A percentile compares a stretch with the other conserved stretches of the same genome.
Evolutionary conservation across 2,329 filamentous ascomycete species (phyloP).

Genomic region (Escovopsis weberi): DNA sequence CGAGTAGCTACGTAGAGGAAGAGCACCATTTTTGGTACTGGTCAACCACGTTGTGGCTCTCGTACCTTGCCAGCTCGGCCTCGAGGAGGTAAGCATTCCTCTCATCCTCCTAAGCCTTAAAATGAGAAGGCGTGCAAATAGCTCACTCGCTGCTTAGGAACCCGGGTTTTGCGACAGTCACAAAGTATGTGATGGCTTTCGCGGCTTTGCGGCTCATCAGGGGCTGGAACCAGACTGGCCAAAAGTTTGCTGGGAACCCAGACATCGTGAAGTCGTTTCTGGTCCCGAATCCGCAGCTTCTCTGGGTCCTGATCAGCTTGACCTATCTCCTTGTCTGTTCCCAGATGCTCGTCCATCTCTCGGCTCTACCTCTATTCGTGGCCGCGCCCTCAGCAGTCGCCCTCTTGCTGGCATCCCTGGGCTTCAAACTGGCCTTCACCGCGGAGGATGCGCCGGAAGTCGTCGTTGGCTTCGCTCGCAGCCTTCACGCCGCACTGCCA

Average conservation of each 20-base stretch:
- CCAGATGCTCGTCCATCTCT: constrained; percentile 28
- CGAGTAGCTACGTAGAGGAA: constrained; percentile 93
- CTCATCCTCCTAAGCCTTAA: neutral
- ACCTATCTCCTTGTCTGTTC: constrained; percentile 50
- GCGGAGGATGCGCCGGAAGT: constrained; percentile 79
- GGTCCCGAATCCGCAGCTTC: constrained; percentile 42
- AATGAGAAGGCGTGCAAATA: neutral
- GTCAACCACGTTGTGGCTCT: constrained; percentile 57
- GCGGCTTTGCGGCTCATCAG: constrained; percentile 50
- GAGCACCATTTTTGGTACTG: constrained; percentile 99
- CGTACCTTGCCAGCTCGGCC: constrained; percentile 34
- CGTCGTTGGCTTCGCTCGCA: constrained; percentile 32
- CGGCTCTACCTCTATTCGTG: constrained; percentile 25
- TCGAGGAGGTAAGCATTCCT: constrained; percentile 20
- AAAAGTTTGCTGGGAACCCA: constrained; percentile 83
- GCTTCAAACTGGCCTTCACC: constrained; percentile 86
- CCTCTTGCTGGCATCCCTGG: constrained; percentile 42
- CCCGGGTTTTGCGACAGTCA: constrained; percentile 13
- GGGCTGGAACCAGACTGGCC: constrained; percentile 92
- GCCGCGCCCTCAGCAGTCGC: constrained; percentile 26
- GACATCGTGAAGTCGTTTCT: constrained; percentile 70
- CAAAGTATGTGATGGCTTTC: constrained; percentile 34
- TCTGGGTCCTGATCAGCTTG: constrained; percentile 60
- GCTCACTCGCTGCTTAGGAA: constrained; percentile 9
- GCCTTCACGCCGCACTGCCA: constrained; percentile 25